phyloP scores from a whole-genome alignment of 176 grass and related monocot species.

The Pontederia paniculata region DNA sequence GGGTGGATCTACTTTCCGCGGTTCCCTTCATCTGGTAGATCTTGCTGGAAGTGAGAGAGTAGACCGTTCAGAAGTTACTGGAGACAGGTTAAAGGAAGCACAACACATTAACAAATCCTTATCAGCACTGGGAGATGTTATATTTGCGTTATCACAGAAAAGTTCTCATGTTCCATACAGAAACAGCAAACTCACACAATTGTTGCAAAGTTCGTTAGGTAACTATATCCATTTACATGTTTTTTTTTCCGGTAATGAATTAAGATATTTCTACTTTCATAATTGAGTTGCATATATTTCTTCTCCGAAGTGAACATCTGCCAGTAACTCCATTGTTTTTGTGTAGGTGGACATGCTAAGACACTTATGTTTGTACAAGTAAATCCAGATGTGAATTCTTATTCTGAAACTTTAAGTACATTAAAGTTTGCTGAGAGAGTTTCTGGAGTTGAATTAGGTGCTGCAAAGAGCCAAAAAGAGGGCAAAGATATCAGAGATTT shows the following conservation, averaged over 20 bases:
- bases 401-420: slow-evolving; percentile 6
- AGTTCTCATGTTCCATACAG: slow-evolving; percentile 3
- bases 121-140: slow-evolving; percentile 1
- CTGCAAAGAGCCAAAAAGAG: slow-evolving; percentile 3
- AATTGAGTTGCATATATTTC: neutral
- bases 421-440: slow-evolving; percentile 9
- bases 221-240: neutral
- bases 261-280: neutral
- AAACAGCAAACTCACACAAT: slow-evolving; percentile 2
- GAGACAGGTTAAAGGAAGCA: slow-evolving; percentile 2
- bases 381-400: slow-evolving; percentile 1
- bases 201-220: slow-evolving; percentile 9
- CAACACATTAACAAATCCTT: slow-evolving; percentile 9
- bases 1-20: neutral
- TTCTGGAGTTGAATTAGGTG: slow-evolving; percentile 2
- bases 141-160: slow-evolving; percentile 2
- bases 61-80: slow-evolving; percentile 3
- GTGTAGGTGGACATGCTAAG: slow-evolving; percentile 6
- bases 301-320: neutral
- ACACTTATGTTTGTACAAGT: slow-evolving; percentile 4
- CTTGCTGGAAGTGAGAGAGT: slow-evolving; percentile 11
- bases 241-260: neutral
- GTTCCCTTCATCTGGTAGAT: slow-evolving; percentile 7
- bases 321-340: neutral
- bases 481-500: slow-evolving; percentile 10